phyloP scores from a whole-genome alignment of 1,284 basidiomycete genomes.

The Cyathus olla region DNA sequence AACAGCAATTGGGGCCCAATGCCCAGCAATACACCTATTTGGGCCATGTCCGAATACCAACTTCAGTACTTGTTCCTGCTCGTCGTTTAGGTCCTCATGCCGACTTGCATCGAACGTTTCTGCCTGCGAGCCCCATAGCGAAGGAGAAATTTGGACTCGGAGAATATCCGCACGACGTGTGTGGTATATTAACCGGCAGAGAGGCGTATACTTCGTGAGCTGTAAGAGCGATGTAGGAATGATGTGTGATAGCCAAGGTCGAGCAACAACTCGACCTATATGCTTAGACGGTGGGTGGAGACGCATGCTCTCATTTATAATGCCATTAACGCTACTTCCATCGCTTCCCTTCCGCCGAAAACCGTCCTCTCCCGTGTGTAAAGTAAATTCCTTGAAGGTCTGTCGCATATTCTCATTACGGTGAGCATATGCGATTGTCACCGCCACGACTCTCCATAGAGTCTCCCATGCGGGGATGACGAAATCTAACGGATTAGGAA shows the following conservation, averaged over 20 bases:
- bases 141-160: constrained; percentile 38
- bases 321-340: constrained; percentile 46
- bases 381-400: constrained; percentile 50
- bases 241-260: constrained; percentile 17
- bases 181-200: constrained; percentile 12
- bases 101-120: constrained; percentile 55
- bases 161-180: constrained; percentile 57
- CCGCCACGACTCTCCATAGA: constrained; percentile 69
- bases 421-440: constrained; percentile 50
- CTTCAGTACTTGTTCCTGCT: constrained; percentile 29
- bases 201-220: constrained; percentile 3
- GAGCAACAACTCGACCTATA: constrained; percentile 35
- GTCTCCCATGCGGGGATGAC: constrained; percentile 71
- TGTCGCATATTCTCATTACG: constrained; percentile 28
- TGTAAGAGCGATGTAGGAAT: constrained; percentile 10
- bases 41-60: constrained; percentile 58
- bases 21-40: constrained; percentile 54
- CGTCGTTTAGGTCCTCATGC: constrained; percentile 25
- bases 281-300: constrained; percentile 59
- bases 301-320: constrained; percentile 57
- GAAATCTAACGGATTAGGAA: constrained; percentile 56
- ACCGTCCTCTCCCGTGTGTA: constrained; percentile 42
- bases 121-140: constrained; percentile 51
- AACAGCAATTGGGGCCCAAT: constrained; percentile 60
- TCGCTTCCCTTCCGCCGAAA: constrained; percentile 35